Conservation (phyloP, 352 stramenopile species). For the Pythium sp. region DNA sequence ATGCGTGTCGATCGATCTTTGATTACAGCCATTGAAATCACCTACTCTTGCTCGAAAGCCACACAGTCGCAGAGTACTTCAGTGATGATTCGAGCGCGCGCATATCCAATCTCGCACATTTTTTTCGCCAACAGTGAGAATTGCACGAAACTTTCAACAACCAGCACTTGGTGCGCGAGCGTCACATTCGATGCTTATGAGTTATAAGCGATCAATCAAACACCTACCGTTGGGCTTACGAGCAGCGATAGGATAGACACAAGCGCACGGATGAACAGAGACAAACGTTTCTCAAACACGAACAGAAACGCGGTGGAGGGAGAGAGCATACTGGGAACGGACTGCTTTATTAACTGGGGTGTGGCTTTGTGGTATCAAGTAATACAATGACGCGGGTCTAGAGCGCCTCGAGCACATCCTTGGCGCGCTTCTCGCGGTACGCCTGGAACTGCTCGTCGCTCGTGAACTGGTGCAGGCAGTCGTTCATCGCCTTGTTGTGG, state of each 20-base stretch:
- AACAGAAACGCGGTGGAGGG: too few relatives aligned
- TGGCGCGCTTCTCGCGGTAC: constrained; percentile 61
- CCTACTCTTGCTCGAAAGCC: too few relatives aligned
- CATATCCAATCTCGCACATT: too few relatives aligned
- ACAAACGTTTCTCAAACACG: neutral
- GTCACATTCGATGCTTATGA: neutral
- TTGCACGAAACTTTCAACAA: too few relatives aligned
- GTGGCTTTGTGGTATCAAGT: neutral
- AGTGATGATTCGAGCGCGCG: too few relatives aligned
- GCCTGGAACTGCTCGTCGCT: constrained; percentile 69
- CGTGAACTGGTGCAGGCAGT: constrained; percentile 78
- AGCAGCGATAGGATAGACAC: neutral
- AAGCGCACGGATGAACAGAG: too few relatives aligned
- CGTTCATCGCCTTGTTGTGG: constrained; percentile 77
- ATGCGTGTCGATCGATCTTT: too few relatives aligned
- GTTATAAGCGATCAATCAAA: neutral
- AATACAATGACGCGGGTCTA: neutral
- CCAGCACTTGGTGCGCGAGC: neutral
- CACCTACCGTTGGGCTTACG: neutral
- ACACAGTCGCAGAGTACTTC: too few relatives aligned
- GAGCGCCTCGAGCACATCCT: constrained; percentile 36
- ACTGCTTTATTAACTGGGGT: neutral
- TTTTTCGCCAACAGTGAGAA: too few relatives aligned
- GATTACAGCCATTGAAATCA: too few relatives aligned
- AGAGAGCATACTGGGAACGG: too few relatives aligned